Evolutionary conservation across 2,329 filamentous ascomycete genomes (phyloP).

Genomic region (Cercospora canescens): DNA sequence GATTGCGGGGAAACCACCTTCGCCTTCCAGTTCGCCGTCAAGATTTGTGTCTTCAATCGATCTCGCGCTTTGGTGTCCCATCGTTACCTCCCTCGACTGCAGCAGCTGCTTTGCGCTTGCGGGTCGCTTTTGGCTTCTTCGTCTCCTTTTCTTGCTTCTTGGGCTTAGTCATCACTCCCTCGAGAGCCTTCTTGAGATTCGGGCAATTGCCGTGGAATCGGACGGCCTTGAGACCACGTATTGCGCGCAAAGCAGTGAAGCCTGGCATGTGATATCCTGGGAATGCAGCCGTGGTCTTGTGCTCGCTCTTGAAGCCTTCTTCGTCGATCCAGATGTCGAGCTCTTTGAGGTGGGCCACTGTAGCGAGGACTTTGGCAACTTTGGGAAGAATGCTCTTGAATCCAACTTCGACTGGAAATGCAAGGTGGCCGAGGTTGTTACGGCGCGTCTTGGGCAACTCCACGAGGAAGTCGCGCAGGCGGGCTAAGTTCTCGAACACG

Average conservation of each 20-base stretch:
- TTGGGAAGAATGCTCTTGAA: background rate
- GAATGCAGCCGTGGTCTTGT: background rate
- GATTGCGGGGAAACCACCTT: too few relatives aligned
- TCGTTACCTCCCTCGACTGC: background rate
- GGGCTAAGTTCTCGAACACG: background rate
- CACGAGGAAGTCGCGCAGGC: background rate
- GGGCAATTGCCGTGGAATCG: slow-evolving; percentile 13
- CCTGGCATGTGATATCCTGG: slow-evolving; percentile 8
- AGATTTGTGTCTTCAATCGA: too few relatives aligned
- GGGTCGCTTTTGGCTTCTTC: background rate
- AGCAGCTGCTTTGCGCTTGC: background rate
- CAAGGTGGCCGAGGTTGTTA: background rate
- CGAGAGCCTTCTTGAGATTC: background rate
- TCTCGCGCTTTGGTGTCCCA: background rate
- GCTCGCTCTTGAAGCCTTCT: background rate
- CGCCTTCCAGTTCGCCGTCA: too few relatives aligned
- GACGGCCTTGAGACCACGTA: slow-evolving; percentile 10
- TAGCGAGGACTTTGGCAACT: slow-evolving; percentile 8
- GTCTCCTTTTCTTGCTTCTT: too few relatives aligned
- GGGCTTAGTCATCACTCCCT: background rate
- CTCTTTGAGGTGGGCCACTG: slow-evolving; percentile 2
- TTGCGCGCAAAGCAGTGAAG: slow-evolving; percentile 1
- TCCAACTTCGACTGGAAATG: background rate
- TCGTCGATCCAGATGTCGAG: slow-evolving; percentile 17
- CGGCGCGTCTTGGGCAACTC: background rate